phyloP scores from a whole-genome alignment of 2,329 filamentous ascomycete genomes.

The Meredithiella fracta region DNA sequence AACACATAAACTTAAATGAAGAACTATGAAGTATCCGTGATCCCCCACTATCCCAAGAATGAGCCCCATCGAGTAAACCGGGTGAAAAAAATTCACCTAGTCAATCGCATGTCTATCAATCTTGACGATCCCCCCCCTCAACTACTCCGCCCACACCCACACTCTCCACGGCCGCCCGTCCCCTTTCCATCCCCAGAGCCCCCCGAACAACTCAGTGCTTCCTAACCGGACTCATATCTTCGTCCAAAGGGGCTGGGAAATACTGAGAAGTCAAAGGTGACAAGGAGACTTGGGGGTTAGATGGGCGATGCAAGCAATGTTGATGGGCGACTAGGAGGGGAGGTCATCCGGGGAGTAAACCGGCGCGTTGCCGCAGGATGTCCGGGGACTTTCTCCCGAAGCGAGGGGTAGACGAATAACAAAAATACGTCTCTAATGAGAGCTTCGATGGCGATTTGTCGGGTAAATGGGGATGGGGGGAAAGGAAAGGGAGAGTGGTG shows the following conservation, averaged over 20 bases:
- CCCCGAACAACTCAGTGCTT: conserved; percentile 3
- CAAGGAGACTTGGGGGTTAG: background rate
- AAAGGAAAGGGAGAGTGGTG: conserved; percentile 25
- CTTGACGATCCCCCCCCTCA: conserved; percentile 57
- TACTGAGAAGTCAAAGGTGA: background rate
- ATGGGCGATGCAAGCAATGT: conserved; percentile 10
- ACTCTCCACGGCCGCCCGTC: background rate
- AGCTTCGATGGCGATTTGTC: conserved; percentile 99
- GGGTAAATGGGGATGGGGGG: conserved; percentile 91
- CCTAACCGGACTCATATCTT: conserved; percentile 70
- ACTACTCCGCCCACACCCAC: conserved; percentile 9
- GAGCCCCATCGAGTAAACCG: conserved; percentile 98
- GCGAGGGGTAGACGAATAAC: conserved; percentile 28
- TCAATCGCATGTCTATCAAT: conserved; percentile 99
- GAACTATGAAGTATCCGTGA: background rate
- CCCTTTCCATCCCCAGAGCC: background rate
- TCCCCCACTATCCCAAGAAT: conserved; percentile 98
- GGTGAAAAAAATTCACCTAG: conserved; percentile 22
- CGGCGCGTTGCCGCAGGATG: conserved; percentile 95
- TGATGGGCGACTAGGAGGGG: conserved; percentile 18
- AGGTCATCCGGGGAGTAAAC: conserved; percentile 44
- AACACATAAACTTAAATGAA: background rate
- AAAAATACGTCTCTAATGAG: conserved; percentile 55
- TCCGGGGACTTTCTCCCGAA: conserved; percentile 99
- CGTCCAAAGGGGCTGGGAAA: conserved; percentile 33